Conservation (phyloP, 1,284 basidiomycete species). For the Vanrija sp. region DNA sequence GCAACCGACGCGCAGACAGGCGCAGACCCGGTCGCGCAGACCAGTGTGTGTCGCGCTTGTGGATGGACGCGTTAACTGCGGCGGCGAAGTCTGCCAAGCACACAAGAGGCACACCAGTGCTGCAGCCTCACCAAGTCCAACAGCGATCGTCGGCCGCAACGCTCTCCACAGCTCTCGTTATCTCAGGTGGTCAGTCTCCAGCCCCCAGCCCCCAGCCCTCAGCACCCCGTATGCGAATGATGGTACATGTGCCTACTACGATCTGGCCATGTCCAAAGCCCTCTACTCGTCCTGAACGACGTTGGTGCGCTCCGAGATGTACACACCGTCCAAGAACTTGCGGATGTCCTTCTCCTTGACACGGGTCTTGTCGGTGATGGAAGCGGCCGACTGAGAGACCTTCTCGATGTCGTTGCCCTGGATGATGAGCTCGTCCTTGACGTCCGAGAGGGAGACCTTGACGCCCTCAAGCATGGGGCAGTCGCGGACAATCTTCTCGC, state of each 20-base stretch:
- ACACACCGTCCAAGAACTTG: conserved; percentile 66
- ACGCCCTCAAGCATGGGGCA: conserved; percentile 91
- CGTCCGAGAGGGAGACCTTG: conserved; percentile 80
- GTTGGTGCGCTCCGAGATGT: conserved; percentile 51
- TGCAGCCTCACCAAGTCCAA: too few species aligned
- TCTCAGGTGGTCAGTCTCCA: too few species aligned
- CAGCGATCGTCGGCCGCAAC: too few species aligned
- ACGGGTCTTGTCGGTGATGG: conserved; percentile 88
- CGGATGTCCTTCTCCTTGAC: conserved; percentile 98
- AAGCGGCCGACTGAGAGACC: conserved; percentile 93
- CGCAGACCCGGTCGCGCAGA: too few species aligned
- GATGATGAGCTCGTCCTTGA: conserved; percentile 91
- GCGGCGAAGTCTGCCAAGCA: too few species aligned
- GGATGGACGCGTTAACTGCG: too few species aligned
- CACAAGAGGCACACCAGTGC: too few species aligned
- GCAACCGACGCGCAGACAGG: too few species aligned
- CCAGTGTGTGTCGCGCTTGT: too few species aligned
- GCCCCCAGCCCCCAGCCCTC: too few species aligned
- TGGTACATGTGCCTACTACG: conserved; percentile 22
- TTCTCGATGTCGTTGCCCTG: conserved; percentile 93
- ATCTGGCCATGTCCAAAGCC: conserved; percentile 16
- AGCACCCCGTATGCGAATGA: conserved; percentile 11
- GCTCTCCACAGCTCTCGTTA: too few species aligned
- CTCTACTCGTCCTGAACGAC: conserved; percentile 31
- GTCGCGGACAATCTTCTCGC: conserved; percentile 78